phyloP scores from a whole-genome alignment of 768 basidiomycete species.

The Trichaptum fuscoviolaceum region DNA sequence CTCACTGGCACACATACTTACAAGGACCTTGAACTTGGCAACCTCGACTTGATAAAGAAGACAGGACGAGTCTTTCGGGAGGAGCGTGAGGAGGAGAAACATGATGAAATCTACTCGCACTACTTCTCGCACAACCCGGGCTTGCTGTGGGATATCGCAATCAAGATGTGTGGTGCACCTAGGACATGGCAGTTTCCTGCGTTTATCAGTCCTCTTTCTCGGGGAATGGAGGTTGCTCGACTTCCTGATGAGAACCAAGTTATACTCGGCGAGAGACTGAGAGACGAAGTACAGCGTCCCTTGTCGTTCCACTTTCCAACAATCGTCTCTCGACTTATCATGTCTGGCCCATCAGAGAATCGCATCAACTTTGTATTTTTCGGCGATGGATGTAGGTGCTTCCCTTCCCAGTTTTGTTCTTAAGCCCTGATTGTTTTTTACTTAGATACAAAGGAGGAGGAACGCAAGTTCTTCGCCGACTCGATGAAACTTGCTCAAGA shows the following conservation, averaged over 20 bases:
- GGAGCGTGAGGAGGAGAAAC: not conserved
- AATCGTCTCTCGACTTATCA: constrained; percentile 49
- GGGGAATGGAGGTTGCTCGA: not conserved
- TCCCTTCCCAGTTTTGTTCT: not conserved
- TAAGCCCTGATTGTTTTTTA: not conserved
- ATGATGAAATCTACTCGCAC: not conserved
- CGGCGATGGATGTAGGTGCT: constrained; percentile 64
- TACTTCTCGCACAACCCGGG: not conserved
- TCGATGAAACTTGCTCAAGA: constrained; percentile 62
- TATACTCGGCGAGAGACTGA: not conserved
- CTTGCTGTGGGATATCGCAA: not conserved
- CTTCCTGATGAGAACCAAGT: not conserved
- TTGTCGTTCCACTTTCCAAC: constrained; percentile 33
- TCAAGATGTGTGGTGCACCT: not conserved
- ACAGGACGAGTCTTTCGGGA: not conserved
- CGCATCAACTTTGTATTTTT: constrained; percentile 75
- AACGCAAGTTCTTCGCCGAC: constrained; percentile 60
- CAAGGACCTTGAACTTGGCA: not conserved
- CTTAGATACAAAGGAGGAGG: constrained; percentile 57
- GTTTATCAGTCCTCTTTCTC: not conserved
- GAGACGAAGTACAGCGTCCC: not conserved
- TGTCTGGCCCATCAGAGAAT: constrained; percentile 58
- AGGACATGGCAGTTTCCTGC: not conserved
- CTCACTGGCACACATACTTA: not conserved
- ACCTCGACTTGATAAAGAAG: not conserved